A percentile compares a stretch with the other conserved stretches of the same genome.
Conservation (phyloP, 306 rosid genomes). For the Quercus suber region DNA sequence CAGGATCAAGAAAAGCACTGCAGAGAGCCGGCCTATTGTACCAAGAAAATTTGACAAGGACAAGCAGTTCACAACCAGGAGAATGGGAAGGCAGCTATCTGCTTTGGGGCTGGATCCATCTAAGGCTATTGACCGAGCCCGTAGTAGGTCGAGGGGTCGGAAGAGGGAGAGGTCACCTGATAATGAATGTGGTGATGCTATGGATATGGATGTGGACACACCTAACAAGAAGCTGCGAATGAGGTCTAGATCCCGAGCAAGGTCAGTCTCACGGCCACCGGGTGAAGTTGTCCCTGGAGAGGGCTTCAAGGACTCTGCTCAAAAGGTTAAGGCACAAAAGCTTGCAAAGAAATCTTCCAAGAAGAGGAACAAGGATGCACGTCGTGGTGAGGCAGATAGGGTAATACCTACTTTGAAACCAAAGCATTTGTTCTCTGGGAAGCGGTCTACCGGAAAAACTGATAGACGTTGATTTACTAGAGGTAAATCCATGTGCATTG, state of each 20-base stretch:
- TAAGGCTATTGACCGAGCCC: conserved; percentile 61
- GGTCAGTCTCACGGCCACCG: conserved; percentile 61
- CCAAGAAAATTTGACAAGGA: conserved; percentile 82
- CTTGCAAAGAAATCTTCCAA: conserved; percentile 60
- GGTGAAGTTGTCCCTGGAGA: conserved; percentile 79
- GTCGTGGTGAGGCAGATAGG: conserved; percentile 91
- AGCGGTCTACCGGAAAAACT: conserved; percentile 70
- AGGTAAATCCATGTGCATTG: conserved; percentile 35
- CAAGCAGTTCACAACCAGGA: conserved; percentile 48
- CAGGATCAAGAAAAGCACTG: conserved; percentile 82
- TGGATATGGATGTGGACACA: conserved; percentile 69
- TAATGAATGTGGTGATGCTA: conserved; percentile 33
- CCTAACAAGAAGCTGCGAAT: conserved; percentile 63
- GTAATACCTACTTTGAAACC: conserved; percentile 75
- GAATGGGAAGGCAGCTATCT: conserved; percentile 88
- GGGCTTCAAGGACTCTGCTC: conserved; percentile 70
- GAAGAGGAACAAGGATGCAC: conserved; percentile 77
- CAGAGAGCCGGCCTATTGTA: conserved; percentile 76
- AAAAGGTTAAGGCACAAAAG: conserved; percentile 66
- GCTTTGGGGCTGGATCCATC: conserved; percentile 59
- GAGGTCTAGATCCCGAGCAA: conserved; percentile 50
- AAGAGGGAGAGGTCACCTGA: conserved; percentile 75
- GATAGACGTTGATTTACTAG: conserved; percentile 53
- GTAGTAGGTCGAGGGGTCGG: conserved; percentile 69
- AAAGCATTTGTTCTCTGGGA: conserved; percentile 82